Base-by-base conservation (phyloP, 2,329 filamentous ascomycete species). In the Talaromyces sp. region DNA sequence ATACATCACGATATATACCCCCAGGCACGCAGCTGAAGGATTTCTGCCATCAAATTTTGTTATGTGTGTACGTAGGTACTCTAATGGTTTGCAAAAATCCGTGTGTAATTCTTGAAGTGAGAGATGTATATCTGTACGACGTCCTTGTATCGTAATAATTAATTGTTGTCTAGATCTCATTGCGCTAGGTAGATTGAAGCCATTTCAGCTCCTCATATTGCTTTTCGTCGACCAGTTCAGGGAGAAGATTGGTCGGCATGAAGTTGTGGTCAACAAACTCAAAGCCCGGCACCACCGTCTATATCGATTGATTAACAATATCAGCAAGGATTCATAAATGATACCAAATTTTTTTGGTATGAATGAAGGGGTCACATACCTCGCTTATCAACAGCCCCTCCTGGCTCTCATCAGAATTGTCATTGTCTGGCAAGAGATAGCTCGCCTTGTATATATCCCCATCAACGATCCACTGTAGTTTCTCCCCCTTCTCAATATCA, bases 261-360 rank as follows among this genome's bases (percentile, higher is more conserved):
- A 90, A 90, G 68, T 89, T 85, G 70, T 89, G 86, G 70, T 89
- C 86, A 60, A 77, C 78, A 65, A 79, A 88, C 67, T 89, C 86
- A 67, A 89, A 89, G 0, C 87, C 87, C 0, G 87, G 86, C 8
- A 88, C 79, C 1, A 88, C 86, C 0, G 85, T 88, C 77, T 77
- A 59, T 10, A 55, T 51, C 26, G 14, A 55, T 21, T 21, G 14
- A 14, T 35, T 13, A 19, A 43, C 41, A 6, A 24, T 24, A 46
- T 46, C 21, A 46, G 43, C 9, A 24, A 10, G 5, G 2, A 21
- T 46, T 2, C 19, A 21, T 21, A 13, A 24, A 38, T 17, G 5
- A 17, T 38, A 38, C 35, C 4, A n/a, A 14, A 38, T 38, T 3
- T 17, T 38, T 17, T 41, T 8, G 26, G 6, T 3, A 27, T 27